Conservation (phyloP, 352 stramenopile genomes). For the Globisporangium splendens region DNA sequence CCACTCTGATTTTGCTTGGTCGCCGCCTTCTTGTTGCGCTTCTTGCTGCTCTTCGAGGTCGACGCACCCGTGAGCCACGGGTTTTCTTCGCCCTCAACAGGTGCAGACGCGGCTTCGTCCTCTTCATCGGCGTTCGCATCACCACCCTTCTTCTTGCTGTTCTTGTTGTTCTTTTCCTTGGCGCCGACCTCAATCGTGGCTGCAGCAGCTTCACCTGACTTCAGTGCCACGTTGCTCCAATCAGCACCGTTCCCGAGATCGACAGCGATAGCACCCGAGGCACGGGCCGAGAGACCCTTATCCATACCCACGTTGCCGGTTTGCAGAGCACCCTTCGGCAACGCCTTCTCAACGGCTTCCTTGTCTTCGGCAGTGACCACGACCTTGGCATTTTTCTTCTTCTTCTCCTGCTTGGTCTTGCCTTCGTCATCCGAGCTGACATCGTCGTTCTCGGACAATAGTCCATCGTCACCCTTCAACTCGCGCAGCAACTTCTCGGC, state of each 20-base stretch:
- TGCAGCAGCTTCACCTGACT: constrained; percentile 22
- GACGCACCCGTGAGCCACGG: constrained; percentile 52
- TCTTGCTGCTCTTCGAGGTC: constrained; percentile 56
- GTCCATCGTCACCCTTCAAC: constrained; percentile 80
- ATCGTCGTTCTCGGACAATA: constrained; percentile 61
- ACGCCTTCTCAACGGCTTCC: constrained; percentile 41
- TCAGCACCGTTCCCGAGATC: constrained; percentile 53
- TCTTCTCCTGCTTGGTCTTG: constrained; percentile 22
- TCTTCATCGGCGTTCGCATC: constrained; percentile 15
- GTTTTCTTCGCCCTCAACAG: constrained; percentile 49
- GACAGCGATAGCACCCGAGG: constrained; percentile 60
- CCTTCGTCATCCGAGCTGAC: constrained; percentile 42
- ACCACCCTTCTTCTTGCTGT: constrained; percentile 5
- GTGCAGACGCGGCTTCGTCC: constrained; percentile 9
- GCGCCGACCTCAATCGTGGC: constrained; percentile 28
- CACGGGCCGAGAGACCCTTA: constrained; percentile 57
- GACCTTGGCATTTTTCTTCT: constrained; percentile 38
- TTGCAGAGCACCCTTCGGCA: constrained; percentile 53
- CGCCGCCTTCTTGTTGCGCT: constrained; percentile 60
- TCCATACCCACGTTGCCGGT: constrained; percentile 72
- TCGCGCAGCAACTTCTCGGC: constrained; percentile 92
- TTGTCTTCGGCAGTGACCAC: constrained; percentile 50
- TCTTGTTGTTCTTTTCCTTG: constrained; percentile 1
- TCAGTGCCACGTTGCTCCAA: constrained; percentile 11
- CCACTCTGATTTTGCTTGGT: constrained; percentile 26